Conservation (phyloP, 768 basidiomycete genomes). For the Lactarius evosmus region DNA sequence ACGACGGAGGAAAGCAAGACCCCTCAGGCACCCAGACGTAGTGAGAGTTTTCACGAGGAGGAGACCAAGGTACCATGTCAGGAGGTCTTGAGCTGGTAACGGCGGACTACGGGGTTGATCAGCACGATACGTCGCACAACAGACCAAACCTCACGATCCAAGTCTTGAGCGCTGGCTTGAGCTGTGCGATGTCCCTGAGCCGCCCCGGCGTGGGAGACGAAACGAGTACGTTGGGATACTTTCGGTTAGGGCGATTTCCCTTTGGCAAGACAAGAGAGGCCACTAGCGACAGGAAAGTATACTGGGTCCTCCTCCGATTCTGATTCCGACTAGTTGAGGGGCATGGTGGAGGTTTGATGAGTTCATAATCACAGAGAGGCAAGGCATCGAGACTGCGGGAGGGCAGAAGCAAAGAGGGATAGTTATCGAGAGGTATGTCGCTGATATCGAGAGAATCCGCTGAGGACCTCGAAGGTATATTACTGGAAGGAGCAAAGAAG, state of each 20-base stretch:
- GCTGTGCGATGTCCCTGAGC: conserved; percentile 19
- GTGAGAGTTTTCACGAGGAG: conserved; percentile 15
- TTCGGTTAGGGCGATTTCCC: conserved; percentile 11
- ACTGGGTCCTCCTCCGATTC: conserved; percentile 9
- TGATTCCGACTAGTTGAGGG: conserved; percentile 7
- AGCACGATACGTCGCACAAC: not conserved
- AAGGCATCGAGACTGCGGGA: conserved; percentile 23
- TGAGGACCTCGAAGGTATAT: conserved; percentile 18
- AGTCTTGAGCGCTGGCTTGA: conserved; percentile 22
- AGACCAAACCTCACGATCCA: conserved; percentile 25
- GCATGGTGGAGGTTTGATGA: conserved; percentile 14
- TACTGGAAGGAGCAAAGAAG: conserved; percentile 23
- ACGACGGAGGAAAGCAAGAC: conserved; percentile 26
- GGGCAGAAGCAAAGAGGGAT: conserved; percentile 24
- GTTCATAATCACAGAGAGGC: conserved; percentile 11
- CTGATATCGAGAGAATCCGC: conserved; percentile 25
- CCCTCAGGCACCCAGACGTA: conserved; percentile 27
- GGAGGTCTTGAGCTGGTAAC: conserved; percentile 14
- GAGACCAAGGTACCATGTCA: conserved; percentile 26
- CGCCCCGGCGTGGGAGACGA: conserved; percentile 25
- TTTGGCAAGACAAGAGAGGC: conserved; percentile 25
- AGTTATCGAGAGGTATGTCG: conserved; percentile 16
- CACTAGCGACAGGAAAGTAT: conserved; percentile 21
- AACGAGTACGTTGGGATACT: conserved; percentile 23
- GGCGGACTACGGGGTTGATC: conserved; percentile 15